Conservation (phyloP, 345 rosid genomes). For the Anastatica hierochuntica region DNA sequence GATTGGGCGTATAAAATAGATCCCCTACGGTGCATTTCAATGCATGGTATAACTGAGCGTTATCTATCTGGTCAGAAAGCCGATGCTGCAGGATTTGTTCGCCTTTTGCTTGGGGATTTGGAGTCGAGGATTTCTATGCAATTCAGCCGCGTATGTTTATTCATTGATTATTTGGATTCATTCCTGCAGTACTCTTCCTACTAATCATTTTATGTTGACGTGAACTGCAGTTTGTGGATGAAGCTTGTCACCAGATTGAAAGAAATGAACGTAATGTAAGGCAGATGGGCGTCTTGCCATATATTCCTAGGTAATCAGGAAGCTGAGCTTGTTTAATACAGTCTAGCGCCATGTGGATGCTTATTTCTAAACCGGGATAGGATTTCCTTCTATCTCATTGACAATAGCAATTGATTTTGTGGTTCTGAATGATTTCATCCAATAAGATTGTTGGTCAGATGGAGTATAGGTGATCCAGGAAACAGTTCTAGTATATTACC, state of each 20-base stretch:
- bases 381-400: background rate
- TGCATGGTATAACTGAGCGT: constrained; percentile 86
- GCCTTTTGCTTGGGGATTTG: constrained; percentile 73
- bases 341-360: background rate
- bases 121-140: constrained; percentile 72
- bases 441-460: constrained; percentile 1
- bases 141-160: constrained; percentile 61
- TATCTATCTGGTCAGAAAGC: constrained; percentile 97
- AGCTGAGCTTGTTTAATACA: background rate
- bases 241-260: constrained; percentile 86
- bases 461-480: background rate
- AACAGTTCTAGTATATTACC: background rate
- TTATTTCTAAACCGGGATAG: background rate
- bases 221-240: constrained; percentile 69
- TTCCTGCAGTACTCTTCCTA: constrained; percentile 4
- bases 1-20: constrained; percentile 95
- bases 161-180: constrained; percentile 5
- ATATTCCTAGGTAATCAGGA: constrained; percentile 59
- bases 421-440: background rate
- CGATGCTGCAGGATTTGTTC: constrained; percentile 94
- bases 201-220: constrained; percentile 15
- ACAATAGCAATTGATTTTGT: background rate
- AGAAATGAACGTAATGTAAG: constrained; percentile 68
- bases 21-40: constrained; percentile 85
- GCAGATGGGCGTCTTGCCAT: constrained; percentile 72